A percentile compares a stretch with the other conserved stretches of the same genome.
These are phyloP conservation scores for Aspergillus novofumigatus DNA, from an alignment of 2,329 filamentous ascomycete genomes.

Conservation along the genomic window DNA sequence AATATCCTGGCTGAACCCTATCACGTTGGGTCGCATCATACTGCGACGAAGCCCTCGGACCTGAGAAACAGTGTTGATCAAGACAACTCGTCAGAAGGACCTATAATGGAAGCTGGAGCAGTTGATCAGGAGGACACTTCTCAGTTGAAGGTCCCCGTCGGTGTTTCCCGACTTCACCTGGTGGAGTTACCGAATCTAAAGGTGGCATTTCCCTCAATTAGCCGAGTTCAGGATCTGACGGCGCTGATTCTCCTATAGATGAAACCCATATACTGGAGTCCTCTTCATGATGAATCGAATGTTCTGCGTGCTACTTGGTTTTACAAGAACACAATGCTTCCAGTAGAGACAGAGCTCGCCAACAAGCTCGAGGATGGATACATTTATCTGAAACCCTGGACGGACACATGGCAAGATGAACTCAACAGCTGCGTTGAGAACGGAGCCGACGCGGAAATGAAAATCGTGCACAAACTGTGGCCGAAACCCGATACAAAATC, in stretches of 20 bases:
- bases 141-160: conserved; percentile 68
- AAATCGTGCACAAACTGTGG: conserved; percentile 81
- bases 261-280: conserved; percentile 98
- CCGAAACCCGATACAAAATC: conserved; percentile 50
- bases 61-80: conserved; percentile 24
- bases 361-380: conserved; percentile 94
- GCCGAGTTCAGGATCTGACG: background rate
- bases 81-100: conserved; percentile 11
- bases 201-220: conserved; percentile 13
- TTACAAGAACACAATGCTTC: conserved; percentile 91
- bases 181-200: conserved; percentile 73
- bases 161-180: conserved; percentile 82
- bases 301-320: conserved; percentile 94
- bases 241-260: conserved; percentile 51
- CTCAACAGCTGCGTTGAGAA: conserved; percentile 85
- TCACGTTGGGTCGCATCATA: conserved; percentile 10
- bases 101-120: conserved; percentile 10
- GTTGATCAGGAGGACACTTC: conserved; percentile 26
- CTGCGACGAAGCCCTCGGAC: conserved; percentile 23
- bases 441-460: conserved; percentile 84
- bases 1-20: conserved; percentile 19
- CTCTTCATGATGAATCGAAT: conserved; percentile 79
- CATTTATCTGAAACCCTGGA: conserved; percentile 79
- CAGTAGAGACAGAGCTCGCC: conserved; percentile 77
- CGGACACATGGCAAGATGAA: conserved; percentile 88